phyloP scores from a whole-genome alignment of 2,329 filamentous ascomycete genomes.

The Colletotrichum ledebouriae region DNA sequence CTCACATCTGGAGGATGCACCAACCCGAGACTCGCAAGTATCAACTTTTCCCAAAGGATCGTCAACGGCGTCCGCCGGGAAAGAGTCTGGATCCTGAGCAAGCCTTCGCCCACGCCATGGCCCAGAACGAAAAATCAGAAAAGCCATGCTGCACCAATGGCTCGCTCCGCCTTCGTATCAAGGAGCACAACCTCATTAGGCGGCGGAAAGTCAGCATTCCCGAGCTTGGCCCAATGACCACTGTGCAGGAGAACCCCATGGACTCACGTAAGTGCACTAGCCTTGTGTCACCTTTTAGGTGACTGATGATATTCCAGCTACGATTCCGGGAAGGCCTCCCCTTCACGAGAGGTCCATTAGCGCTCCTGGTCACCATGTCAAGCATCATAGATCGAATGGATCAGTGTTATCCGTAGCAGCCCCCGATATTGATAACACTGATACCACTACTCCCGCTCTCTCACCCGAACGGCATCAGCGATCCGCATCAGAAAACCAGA shows the following conservation, averaged over 20 bases:
- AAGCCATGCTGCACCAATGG: conserved; percentile 53
- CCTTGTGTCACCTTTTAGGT: not conserved
- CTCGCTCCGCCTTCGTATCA: conserved; percentile 66
- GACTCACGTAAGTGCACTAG: conserved; percentile 72
- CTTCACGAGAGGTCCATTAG: conserved; percentile 75
- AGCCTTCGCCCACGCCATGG: conserved; percentile 59
- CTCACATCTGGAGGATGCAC: conserved; percentile 71
- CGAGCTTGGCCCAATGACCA: conserved; percentile 76
- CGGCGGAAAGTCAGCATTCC: conserved; percentile 75
- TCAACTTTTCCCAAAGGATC: conserved; percentile 71
- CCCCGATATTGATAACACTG: conserved; percentile 10
- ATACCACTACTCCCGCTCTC: conserved; percentile 13
- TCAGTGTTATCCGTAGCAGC: conserved; percentile 51
- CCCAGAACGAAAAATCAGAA: conserved; percentile 57
- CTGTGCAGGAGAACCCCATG: conserved; percentile 76
- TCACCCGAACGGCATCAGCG: conserved; percentile 40
- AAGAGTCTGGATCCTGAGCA: conserved; percentile 66
- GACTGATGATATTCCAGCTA: conserved; percentile 61
- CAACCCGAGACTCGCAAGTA: conserved; percentile 69
- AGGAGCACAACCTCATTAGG: conserved; percentile 68
- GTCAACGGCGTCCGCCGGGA: conserved; percentile 57
- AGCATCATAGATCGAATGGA: conserved; percentile 58
- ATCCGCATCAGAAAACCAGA: conserved; percentile 39
- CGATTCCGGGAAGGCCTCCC: conserved; percentile 75
- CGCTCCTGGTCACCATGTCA: conserved; percentile 67